phyloP scores from a whole-genome alignment of 805 yeast genomes.

The Candida piceae region DNA sequence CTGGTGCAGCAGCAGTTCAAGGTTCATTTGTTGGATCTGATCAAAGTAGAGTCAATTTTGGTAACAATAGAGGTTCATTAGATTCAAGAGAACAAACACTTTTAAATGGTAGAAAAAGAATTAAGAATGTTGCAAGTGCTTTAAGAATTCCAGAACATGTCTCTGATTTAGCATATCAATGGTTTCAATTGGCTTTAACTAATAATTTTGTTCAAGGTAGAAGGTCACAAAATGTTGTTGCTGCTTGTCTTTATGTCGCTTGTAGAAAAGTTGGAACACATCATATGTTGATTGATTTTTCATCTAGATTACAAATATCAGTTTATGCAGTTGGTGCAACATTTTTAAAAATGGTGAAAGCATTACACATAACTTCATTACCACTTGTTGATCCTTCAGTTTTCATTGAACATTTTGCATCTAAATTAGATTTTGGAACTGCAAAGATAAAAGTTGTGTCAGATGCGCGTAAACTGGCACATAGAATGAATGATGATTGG shows the following conservation, averaged over 20 bases:
- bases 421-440: conserved; percentile 75
- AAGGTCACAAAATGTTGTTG: conserved; percentile 88
- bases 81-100: conserved; percentile 89
- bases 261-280: conserved; percentile 89
- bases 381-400: conserved; percentile 94
- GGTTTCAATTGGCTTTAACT: conserved; percentile 84
- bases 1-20: conserved; percentile 94
- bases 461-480: conserved; percentile 85
- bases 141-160: conserved; percentile 78
- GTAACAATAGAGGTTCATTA: conserved; percentile 66
- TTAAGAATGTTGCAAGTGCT: conserved; percentile 74
- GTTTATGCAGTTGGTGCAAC: conserved; percentile 96
- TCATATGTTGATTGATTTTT: conserved; percentile 94
- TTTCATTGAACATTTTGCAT: conserved; percentile 91
- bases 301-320: conserved; percentile 81
- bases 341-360: conserved; percentile 86
- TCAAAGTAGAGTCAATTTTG: conserved; percentile 68
- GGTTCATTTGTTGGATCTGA: conserved; percentile 91
- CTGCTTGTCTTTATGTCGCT: conserved; percentile 91
- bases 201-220: conserved; percentile 96
- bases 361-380: conserved; percentile 65
- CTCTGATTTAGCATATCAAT: conserved; percentile 79
- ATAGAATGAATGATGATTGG: conserved; percentile 93
- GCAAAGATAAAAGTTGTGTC: conserved; percentile 67
- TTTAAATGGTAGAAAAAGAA: conserved; percentile 73